phyloP scores from a whole-genome alignment of 139 green algal genomes.

The Chlorella sp. region DNA sequence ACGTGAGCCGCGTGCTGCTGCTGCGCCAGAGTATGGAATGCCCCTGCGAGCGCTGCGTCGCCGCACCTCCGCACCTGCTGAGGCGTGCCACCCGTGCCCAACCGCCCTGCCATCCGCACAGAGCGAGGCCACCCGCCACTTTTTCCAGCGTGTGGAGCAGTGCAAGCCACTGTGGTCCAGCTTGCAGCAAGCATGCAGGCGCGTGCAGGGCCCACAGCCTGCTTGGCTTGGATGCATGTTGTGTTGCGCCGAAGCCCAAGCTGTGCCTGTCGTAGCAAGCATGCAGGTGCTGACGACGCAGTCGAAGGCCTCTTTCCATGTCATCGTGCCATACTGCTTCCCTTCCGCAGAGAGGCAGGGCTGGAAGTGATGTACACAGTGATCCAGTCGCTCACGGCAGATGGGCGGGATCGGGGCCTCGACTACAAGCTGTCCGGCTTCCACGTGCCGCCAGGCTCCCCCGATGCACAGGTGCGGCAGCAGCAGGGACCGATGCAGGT shows the following conservation, averaged over 20 bases:
- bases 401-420: constrained; percentile 69
- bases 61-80: too few relatives aligned
- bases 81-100: background rate
- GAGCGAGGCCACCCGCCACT: constrained; percentile 33
- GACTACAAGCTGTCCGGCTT: constrained; percentile 86
- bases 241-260: background rate
- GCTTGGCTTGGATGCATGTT: background rate
- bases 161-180: constrained; percentile 7
- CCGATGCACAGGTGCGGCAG: constrained; percentile 62
- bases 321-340: too few relatives aligned
- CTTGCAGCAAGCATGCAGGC: constrained; percentile 33
- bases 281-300: too few relatives aligned
- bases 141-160: constrained; percentile 44
- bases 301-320: too few relatives aligned
- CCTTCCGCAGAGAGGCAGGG: constrained; percentile 33
- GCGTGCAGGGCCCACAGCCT: background rate
- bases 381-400: constrained; percentile 68
- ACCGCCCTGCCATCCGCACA: background rate
- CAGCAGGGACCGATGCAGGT: too few relatives aligned
- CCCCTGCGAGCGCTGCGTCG: too few relatives aligned
- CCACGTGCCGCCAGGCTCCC: constrained; percentile 73
- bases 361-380: constrained; percentile 77
- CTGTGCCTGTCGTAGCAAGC: background rate
- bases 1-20: background rate
- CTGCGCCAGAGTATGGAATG: too few relatives aligned